A percentile compares a stretch with the other conserved stretches of the same genome.
Evolutionary conservation across 1,284 basidiomycete genomes (phyloP).

Genomic region (Cutaneotrichosporon spelunceum): DNA sequence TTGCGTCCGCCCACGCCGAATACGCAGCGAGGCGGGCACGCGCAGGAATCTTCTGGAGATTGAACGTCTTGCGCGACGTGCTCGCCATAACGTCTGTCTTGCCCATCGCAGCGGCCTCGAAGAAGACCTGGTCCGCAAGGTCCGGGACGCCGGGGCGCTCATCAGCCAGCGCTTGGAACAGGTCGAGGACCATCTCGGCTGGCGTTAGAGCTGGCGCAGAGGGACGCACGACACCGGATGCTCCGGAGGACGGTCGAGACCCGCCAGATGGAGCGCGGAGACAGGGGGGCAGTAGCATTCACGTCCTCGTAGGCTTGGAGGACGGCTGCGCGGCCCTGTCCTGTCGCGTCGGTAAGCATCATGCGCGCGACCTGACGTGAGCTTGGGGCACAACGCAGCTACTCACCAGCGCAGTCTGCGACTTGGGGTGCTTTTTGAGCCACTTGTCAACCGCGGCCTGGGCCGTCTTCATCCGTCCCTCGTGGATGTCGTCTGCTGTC

Average conservation of each 20-base stretch:
- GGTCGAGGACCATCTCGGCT: slow-evolving; percentile 38
- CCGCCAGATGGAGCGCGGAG: slow-evolving; percentile 32
- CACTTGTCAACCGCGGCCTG: slow-evolving; percentile 29
- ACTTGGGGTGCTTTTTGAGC: slow-evolving; percentile 43
- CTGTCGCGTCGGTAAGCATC: slow-evolving; percentile 30
- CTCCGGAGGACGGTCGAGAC: slow-evolving; percentile 28
- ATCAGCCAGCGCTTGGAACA: slow-evolving; percentile 34
- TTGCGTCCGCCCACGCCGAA: slow-evolving; percentile 14
- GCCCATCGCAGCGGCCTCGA: slow-evolving; percentile 31
- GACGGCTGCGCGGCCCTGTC: slow-evolving; percentile 18
- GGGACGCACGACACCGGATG: slow-evolving; percentile 36
- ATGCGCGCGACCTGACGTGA: slow-evolving; percentile 32
- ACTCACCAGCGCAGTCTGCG: slow-evolving; percentile 41
- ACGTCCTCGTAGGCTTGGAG: slow-evolving; percentile 30
- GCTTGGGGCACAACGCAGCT: no score
- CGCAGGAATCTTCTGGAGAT: slow-evolving; percentile 30
- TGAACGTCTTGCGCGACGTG: slow-evolving; percentile 41
- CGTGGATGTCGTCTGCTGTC: slow-evolving; percentile 36
- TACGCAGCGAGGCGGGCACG: slow-evolving; percentile 44
- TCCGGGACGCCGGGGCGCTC: slow-evolving; percentile 27
- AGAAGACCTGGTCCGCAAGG: slow-evolving; percentile 41
- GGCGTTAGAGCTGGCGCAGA: not conserved
- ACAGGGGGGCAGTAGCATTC: slow-evolving; percentile 29
- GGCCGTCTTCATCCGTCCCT: slow-evolving; percentile 29
- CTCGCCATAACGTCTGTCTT: slow-evolving; percentile 31